Evolutionary conservation across 352 stramenopile genomes (phyloP).

Genomic region (Phytophthora syringae): DNA sequence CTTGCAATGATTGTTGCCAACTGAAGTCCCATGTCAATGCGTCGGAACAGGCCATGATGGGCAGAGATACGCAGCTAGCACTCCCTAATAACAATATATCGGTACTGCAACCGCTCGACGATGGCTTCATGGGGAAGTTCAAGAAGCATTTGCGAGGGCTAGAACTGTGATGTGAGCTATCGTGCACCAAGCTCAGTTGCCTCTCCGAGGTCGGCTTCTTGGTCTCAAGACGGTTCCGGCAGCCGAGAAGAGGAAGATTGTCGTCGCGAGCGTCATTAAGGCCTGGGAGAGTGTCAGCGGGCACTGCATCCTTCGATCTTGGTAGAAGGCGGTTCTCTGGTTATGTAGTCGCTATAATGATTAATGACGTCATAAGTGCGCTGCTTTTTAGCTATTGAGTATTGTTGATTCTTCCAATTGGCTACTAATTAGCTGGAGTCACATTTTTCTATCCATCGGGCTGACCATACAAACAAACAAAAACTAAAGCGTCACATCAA

Average conservation of each 20-base stretch:
- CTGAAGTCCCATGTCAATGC: conserved; percentile 30
- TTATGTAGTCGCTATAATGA: too few species aligned
- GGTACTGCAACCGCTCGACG: conserved; percentile 30
- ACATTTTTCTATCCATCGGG: too few species aligned
- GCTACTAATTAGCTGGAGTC: too few species aligned
- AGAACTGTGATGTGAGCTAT: conserved; percentile 12
- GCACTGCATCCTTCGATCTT: conserved; percentile 15
- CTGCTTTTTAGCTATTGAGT: too few species aligned
- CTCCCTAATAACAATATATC: conserved; percentile 31
- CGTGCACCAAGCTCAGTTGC: not conserved
- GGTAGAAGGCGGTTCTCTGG: conserved; percentile 29
- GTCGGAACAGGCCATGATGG: conserved; percentile 12
- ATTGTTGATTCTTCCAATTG: too few species aligned
- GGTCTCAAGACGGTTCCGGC: conserved; percentile 6
- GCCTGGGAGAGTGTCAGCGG: conserved; percentile 19
- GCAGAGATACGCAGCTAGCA: conserved; percentile 26
- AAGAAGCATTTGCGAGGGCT: conserved; percentile 26
- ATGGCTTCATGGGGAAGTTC: conserved; percentile 33
- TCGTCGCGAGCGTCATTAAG: conserved; percentile 16
- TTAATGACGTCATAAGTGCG: too few species aligned
- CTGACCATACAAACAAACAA: too few species aligned
- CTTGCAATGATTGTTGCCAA: conserved; percentile 34
- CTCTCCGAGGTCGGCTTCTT: conserved; percentile 19
- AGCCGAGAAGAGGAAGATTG: conserved; percentile 11
- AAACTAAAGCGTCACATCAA: too few species aligned